These are phyloP conservation scores for Lipomyces kockii DNA, from an alignment of 805 yeast species.

Conservation along the genomic window DNA sequence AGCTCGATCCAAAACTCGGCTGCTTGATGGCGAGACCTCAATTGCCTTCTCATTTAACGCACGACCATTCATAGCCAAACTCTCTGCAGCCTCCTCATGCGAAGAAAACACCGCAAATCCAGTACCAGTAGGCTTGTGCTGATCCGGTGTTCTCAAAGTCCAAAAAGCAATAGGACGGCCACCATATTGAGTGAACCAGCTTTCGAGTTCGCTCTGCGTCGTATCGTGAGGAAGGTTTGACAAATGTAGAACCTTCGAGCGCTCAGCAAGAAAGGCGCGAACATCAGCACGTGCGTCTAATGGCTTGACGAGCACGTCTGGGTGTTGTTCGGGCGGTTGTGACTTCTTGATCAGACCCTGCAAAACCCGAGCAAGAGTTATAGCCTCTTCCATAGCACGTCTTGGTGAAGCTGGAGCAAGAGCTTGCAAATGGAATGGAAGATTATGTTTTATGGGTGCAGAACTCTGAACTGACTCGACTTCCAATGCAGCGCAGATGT, in stretches of 20 bases:
- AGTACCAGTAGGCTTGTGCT: constrained; percentile 57
- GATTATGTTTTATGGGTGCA: constrained; percentile 38
- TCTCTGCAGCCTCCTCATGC: constrained; percentile 85
- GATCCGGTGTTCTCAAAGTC: constrained; percentile 72
- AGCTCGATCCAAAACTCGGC: constrained; percentile 76
- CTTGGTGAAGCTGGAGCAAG: constrained; percentile 47
- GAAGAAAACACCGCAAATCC: constrained; percentile 86
- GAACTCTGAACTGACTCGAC: constrained; percentile 44
- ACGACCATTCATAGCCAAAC: constrained; percentile 79
- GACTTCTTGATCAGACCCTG: constrained; percentile 55
- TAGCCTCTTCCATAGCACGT: constrained; percentile 55
- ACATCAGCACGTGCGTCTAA: constrained; percentile 78
- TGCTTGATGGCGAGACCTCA: constrained; percentile 87
- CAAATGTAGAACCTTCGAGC: constrained; percentile 77
- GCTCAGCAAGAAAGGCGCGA: constrained; percentile 66
- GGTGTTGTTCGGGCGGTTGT: constrained; percentile 55
- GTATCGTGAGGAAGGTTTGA: constrained; percentile 84
- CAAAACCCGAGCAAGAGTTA: constrained; percentile 53
- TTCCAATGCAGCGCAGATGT: constrained; percentile 55
- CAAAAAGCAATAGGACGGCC: constrained; percentile 87
- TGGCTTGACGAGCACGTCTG: constrained; percentile 68
- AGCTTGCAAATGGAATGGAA: constrained; percentile 38
- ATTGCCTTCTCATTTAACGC: constrained; percentile 70
- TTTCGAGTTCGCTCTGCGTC: constrained; percentile 86
- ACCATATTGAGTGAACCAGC: constrained; percentile 89